Percentiles rank a stretch among this genome's conserved stretches.
Evolutionary conservation across 2,329 filamentous ascomycete genomes (phyloP).

Genomic region (Clonostachys chloroleuca): DNA sequence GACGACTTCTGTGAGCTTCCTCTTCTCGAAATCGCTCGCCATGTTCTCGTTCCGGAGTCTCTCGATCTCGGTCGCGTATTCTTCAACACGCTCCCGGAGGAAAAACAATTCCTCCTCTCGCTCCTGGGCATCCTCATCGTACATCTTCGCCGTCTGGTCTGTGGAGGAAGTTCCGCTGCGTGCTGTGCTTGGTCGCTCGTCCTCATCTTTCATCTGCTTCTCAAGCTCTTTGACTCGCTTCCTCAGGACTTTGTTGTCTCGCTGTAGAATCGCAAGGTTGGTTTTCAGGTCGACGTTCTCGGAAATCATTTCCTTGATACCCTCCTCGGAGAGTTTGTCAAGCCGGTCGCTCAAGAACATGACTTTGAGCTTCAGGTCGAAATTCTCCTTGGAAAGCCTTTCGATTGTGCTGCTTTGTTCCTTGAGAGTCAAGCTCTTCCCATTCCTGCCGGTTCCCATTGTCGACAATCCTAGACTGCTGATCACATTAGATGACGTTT

Average conservation of each 20-base stretch:
- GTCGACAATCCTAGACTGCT: background rate
- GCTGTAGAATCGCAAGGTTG: constrained; percentile 79
- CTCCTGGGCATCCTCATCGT: constrained; percentile 58
- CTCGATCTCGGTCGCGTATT: constrained; percentile 80
- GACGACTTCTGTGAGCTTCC: constrained; percentile 79
- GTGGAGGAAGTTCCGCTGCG: constrained; percentile 52
- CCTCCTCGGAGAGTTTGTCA: constrained; percentile 90
- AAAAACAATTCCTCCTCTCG: constrained; percentile 84
- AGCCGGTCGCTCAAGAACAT: constrained; percentile 94
- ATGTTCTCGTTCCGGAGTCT: constrained; percentile 74
- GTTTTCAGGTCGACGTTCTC: constrained; percentile 96
- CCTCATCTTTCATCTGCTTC: constrained; percentile 67
- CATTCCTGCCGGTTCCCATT: constrained; percentile 48
- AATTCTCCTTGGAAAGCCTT: constrained; percentile 94
- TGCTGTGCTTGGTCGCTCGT: constrained; percentile 57
- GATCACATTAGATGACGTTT: constrained; percentile 24
- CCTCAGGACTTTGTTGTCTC: constrained; percentile 82
- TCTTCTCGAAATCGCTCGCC: constrained; percentile 77
- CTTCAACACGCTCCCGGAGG: constrained; percentile 79
- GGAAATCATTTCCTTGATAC: constrained; percentile 95
- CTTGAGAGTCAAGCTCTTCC: constrained; percentile 80
- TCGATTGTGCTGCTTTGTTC: constrained; percentile 98
- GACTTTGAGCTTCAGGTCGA: constrained; percentile 94
- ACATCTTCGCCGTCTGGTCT: constrained; percentile 49
- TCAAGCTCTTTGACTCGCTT: constrained; percentile 83